A percentile compares a stretch with the other conserved stretches of the same genome.
phyloP scores from a whole-genome alignment of 1,284 basidiomycete species.

The Boletus putidus region DNA sequence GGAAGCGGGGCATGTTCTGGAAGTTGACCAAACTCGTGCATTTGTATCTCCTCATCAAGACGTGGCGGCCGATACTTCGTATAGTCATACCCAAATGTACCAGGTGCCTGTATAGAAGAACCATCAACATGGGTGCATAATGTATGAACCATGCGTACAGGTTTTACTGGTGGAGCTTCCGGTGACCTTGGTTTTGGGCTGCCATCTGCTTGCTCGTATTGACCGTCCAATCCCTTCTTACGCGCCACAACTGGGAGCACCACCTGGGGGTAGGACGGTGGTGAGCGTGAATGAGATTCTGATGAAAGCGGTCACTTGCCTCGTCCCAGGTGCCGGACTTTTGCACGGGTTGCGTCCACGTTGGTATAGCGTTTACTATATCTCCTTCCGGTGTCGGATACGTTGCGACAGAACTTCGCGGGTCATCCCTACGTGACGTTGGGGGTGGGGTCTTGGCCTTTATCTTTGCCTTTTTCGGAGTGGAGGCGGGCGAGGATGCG shows the following conservation, averaged over 20 bases:
- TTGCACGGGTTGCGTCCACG: constrained; percentile 71
- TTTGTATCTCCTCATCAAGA: constrained; percentile 48
- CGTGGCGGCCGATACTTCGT: constrained; percentile 59
- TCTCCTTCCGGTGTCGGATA: constrained; percentile 60
- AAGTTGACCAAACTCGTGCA: constrained; percentile 64
- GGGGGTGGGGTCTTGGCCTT: constrained; percentile 39
- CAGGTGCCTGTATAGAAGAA: constrained; percentile 57
- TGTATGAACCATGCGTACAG: constrained; percentile 45
- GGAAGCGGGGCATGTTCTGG: constrained; percentile 22
- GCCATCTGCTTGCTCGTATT: constrained; percentile 65
- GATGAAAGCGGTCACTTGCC: constrained; percentile 43
- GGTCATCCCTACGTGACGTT: constrained; percentile 32
- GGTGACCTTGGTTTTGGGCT: constrained; percentile 53
- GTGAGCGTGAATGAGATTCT: constrained; percentile 13
- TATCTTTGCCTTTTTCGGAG: constrained; percentile 43
- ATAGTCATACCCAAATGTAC: constrained; percentile 76
- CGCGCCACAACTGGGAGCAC: constrained; percentile 76
- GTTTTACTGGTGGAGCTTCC: constrained; percentile 45
- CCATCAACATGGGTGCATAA: constrained; percentile 6
- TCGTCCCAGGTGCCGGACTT: constrained; percentile 75
- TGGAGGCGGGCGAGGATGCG: constrained; percentile 34
- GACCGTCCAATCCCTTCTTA: constrained; percentile 72
- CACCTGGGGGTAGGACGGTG: constrained; percentile 39
- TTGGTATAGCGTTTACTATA: constrained; percentile 67
- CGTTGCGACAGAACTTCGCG: constrained; percentile 52